Conservation (phyloP, 2,329 filamentous ascomycete species). For the Trichoderma breve region DNA sequence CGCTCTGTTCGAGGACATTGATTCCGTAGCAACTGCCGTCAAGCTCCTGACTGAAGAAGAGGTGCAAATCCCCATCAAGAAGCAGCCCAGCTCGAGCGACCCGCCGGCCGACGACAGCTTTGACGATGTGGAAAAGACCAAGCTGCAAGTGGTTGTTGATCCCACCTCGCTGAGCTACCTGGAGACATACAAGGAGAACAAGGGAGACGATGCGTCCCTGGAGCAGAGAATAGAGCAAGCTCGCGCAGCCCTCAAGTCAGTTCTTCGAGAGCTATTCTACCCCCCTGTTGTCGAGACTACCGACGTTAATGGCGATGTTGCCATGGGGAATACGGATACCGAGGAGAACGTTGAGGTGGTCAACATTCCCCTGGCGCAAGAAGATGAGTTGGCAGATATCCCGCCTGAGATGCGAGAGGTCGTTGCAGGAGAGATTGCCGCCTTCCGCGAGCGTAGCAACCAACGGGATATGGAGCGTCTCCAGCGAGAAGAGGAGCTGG, state of each 20-base stretch:
- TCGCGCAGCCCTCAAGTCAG: constrained; percentile 63
- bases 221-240: constrained; percentile 70
- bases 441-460: constrained; percentile 89
- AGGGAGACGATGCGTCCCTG: constrained; percentile 60
- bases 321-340: constrained; percentile 64
- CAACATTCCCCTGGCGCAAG: constrained; percentile 80
- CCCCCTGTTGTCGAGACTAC: constrained; percentile 49
- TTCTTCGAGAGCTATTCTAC: constrained; percentile 70
- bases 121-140: constrained; percentile 64
- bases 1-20: constrained; percentile 88
- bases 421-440: constrained; percentile 88
- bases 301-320: constrained; percentile 65
- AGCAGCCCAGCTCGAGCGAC: constrained; percentile 56
- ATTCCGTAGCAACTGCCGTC: constrained; percentile 80
- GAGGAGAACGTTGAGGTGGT: constrained; percentile 77
- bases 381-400: constrained; percentile 94
- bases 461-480: constrained; percentile 85
- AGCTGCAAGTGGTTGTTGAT: constrained; percentile 74
- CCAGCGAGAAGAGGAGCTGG: constrained; percentile 86
- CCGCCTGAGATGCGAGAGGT: constrained; percentile 94
- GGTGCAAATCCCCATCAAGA: constrained; percentile 78
- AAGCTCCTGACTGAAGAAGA: constrained; percentile 80
- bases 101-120: constrained; percentile 43
- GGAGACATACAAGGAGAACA: constrained; percentile 71
- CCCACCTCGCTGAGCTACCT: constrained; percentile 79